Conservation (phyloP, 1,284 basidiomycete species). For the Papiliotrema fonsecae region DNA sequence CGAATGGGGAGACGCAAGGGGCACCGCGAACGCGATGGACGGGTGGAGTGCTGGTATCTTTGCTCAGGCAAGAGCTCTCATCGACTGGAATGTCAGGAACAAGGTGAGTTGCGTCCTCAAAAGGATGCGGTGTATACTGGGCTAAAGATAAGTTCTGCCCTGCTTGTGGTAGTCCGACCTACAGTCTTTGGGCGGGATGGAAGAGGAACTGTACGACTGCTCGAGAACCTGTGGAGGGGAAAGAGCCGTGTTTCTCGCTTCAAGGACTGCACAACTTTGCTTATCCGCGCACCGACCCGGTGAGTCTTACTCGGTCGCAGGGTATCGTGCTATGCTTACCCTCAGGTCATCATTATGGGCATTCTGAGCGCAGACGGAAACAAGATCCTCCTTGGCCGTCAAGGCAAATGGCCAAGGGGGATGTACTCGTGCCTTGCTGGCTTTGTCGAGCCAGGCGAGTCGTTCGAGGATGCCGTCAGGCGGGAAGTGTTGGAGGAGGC, state of each 20-base stretch:
- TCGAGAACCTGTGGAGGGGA: conserved; percentile 28
- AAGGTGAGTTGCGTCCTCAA: conserved; percentile 52
- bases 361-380: conserved; percentile 72
- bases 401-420: conserved; percentile 51
- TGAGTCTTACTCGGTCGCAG: conserved; percentile 16
- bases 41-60: conserved; percentile 63
- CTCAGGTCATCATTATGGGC: conserved; percentile 81
- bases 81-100: conserved; percentile 85
- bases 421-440: conserved; percentile 82
- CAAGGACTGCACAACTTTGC: conserved; percentile 80
- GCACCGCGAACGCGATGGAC: conserved; percentile 52
- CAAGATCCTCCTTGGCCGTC: conserved; percentile 78
- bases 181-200: conserved; percentile 94
- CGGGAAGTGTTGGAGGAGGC: conserved; percentile 95
- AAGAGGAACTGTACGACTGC: conserved; percentile 76
- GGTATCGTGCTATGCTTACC: background rate
- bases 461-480: conserved; percentile 88
- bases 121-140: conserved; percentile 6
- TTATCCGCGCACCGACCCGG: conserved; percentile 79
- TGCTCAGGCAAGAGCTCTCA: conserved; percentile 68
- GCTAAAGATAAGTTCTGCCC: conserved; percentile 70
- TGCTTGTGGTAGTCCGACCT: conserved; percentile 73
- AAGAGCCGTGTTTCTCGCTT: conserved; percentile 50
- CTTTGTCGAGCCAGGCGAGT: conserved; percentile 89
- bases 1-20: conserved; percentile 65